Evolutionary conservation across 257 asterid genomes (phyloP).

Genomic region (Solanum etuberosum): DNA sequence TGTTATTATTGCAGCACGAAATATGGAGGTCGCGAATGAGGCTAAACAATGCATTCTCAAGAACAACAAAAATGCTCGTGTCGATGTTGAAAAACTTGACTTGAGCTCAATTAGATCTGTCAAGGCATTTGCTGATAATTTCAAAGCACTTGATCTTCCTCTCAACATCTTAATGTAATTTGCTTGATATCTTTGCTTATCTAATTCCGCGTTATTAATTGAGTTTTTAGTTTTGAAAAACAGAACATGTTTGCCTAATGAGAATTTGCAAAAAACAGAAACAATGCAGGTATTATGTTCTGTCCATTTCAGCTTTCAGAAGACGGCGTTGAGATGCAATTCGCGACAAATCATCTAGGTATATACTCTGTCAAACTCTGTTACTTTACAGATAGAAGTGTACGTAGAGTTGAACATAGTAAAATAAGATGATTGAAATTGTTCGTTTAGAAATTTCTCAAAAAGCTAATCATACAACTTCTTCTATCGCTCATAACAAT

Average conservation of each 20-base stretch:
- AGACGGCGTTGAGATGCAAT: slow-evolving; percentile 80
- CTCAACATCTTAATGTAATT: slow-evolving; percentile 77
- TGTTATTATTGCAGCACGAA: slow-evolving; percentile 78
- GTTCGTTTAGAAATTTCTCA: too few relatives aligned
- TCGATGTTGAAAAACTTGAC: slow-evolving; percentile 64
- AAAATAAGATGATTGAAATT: neutral
- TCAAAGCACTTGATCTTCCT: slow-evolving; percentile 58
- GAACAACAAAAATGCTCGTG: slow-evolving; percentile 34
- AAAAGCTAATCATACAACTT: neutral
- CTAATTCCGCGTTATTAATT: neutral
- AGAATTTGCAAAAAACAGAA: slow-evolving; percentile 30
- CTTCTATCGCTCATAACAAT: neutral
- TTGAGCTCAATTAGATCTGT: slow-evolving; percentile 59
- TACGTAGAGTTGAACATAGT: neutral
- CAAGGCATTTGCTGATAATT: slow-evolving; percentile 44
- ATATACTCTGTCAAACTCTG: neutral
- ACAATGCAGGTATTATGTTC: slow-evolving; percentile 92
- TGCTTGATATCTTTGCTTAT: neutral
- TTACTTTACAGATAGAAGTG: neutral
- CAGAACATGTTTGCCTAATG: neutral
- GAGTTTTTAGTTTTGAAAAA: neutral
- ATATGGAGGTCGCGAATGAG: slow-evolving; percentile 58
- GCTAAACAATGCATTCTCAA: slow-evolving; percentile 47
- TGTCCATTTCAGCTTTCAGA: slow-evolving; percentile 72
- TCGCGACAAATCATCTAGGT: slow-evolving; percentile 96